phyloP scores from a whole-genome alignment of 2,329 filamentous ascomycete species.

The Catunica adiposa region DNA sequence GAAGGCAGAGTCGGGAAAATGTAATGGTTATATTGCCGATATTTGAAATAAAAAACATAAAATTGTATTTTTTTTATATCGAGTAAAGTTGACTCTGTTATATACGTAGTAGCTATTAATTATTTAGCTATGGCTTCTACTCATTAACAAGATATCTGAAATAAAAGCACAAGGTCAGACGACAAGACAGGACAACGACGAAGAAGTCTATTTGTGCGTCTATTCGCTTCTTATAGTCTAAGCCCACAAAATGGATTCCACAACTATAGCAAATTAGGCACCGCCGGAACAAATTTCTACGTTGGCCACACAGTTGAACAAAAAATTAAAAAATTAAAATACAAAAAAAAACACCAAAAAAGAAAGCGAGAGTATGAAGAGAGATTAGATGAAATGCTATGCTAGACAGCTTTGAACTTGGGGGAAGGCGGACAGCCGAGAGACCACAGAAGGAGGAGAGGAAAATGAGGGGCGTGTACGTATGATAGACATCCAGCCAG shows the following conservation, averaged over 20 bases:
- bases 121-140: too few relatives aligned
- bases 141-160: background rate
- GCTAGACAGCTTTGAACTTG: background rate
- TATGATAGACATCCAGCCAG: background rate
- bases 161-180: constrained; percentile 1
- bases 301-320: background rate
- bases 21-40: too few relatives aligned
- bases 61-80: background rate
- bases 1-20: too few relatives aligned
- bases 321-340: too few relatives aligned
- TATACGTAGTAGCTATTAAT: background rate
- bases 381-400: background rate
- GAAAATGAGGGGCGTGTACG: background rate
- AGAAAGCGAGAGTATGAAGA: background rate
- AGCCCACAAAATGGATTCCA: too few relatives aligned
- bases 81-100: background rate
- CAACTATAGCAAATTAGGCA: background rate
- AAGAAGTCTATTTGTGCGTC: background rate
- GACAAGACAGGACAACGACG: constrained; percentile 1
- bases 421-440: background rate
- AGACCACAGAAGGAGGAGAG: background rate
- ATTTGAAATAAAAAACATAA: background rate
- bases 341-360: background rate
- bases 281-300: background rate
- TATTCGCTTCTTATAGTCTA: background rate